phyloP scores from a whole-genome alignment of 352 stramenopile genomes.

The Pythium guiyangense region DNA sequence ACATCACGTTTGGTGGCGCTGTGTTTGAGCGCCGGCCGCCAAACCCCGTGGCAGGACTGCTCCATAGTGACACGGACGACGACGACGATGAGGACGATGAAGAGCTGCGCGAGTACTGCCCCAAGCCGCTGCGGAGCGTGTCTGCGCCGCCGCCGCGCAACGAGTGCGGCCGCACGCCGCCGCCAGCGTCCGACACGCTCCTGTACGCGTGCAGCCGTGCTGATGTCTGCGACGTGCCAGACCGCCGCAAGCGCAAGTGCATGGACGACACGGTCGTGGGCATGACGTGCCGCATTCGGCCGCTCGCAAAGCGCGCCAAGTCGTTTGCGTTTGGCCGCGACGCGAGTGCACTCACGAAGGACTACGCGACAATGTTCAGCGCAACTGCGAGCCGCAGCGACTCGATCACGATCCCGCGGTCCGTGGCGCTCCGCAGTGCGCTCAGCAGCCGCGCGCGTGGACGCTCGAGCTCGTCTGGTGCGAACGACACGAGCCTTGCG shows the following conservation, averaged over 20 bases:
- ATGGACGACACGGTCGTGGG: constrained; percentile 25
- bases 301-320: constrained; percentile 50
- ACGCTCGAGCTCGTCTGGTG: background rate
- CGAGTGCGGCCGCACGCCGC: background rate
- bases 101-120: constrained; percentile 3
- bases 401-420: constrained; percentile 52
- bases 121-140: constrained; percentile 6
- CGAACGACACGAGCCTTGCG: constrained; percentile 13
- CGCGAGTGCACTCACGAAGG: constrained; percentile 8
- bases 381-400: constrained; percentile 18
- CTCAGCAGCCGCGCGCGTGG: constrained; percentile 1
- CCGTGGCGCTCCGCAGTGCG: constrained; percentile 4
- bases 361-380: constrained; percentile 10
- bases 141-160: constrained; percentile 4
- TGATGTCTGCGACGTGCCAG: constrained; percentile 26
- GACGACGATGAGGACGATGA: constrained; percentile 6
- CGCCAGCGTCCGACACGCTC: background rate
- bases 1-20: constrained; percentile 8
- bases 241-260: constrained; percentile 54
- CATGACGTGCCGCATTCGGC: constrained; percentile 33
- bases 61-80: constrained; percentile 6
- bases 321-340: constrained; percentile 35
- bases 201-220: constrained; percentile 9
- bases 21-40: constrained; percentile 4
- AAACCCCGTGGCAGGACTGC: constrained; percentile 14